Conservation (phyloP, 371 early-diverging fungal species). For the Mortierella sp. region DNA sequence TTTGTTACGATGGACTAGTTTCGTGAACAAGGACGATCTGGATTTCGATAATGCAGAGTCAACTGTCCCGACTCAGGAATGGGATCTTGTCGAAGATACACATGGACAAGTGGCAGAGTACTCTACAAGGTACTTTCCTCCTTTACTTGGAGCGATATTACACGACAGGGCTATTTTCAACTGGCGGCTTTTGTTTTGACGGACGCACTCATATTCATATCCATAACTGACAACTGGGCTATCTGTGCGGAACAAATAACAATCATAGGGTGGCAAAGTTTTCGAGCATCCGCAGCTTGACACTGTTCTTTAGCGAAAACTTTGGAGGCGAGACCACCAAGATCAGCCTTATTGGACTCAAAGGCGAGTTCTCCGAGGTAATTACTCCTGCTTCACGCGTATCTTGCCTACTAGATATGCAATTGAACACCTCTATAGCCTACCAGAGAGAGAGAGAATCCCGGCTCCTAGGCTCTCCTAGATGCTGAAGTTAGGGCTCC, state of each 20-base stretch:
- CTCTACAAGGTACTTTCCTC: slow-evolving; percentile 60
- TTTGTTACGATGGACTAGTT: slow-evolving; percentile 61
- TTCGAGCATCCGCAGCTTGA: slow-evolving; percentile 82
- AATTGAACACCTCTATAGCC: too few species aligned
- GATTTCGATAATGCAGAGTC: slow-evolving; percentile 91
- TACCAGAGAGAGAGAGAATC: too few species aligned
- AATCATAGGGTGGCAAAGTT: slow-evolving; percentile 83
- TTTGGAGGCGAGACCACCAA: slow-evolving; percentile 83
- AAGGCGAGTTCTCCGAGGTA: slow-evolving; percentile 92
- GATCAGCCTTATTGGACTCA: slow-evolving; percentile 87
- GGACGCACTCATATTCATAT: background rate
- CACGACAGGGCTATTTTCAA: too few species aligned
- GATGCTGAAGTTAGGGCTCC: too few species aligned
- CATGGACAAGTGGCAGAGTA: slow-evolving; percentile 75
- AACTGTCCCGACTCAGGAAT: slow-evolving; percentile 80
- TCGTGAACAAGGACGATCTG: slow-evolving; percentile 89
- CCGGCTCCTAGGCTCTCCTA: background rate
- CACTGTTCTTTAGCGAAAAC: slow-evolving; percentile 86
- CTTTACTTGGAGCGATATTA: too few species aligned
- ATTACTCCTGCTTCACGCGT: background rate
- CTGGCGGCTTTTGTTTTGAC: background rate
- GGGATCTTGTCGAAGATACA: slow-evolving; percentile 80
- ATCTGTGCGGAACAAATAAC: background rate
- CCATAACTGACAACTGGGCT: background rate
- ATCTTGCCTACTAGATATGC: too few species aligned